A percentile compares a stretch with the other conserved stretches of the same genome.
Evolutionary conservation across 2,329 filamentous ascomycete species (phyloP).

Genomic region (Stachybotrys chlorohalonatus): DNA sequence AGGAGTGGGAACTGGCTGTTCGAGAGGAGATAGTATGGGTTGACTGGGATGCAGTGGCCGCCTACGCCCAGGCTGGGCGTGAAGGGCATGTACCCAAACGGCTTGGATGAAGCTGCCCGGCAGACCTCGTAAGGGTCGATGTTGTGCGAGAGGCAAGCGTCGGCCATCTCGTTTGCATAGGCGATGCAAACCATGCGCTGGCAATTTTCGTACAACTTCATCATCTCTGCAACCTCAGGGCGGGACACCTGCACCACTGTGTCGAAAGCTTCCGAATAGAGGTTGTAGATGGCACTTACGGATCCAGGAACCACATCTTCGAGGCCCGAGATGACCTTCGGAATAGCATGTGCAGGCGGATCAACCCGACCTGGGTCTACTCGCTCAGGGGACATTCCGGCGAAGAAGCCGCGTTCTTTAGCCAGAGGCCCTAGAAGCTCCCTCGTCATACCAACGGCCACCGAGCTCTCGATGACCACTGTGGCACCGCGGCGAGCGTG

Average conservation of each 20-base stretch:
- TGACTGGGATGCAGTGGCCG: constrained; percentile 48
- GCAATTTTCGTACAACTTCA: constrained; percentile 50
- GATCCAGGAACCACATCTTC: constrained; percentile 36
- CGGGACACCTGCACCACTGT: constrained; percentile 36
- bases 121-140: constrained; percentile 44
- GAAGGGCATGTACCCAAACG: constrained; percentile 42
- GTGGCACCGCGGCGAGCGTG: constrained; percentile 34
- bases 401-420: constrained; percentile 29
- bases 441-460: constrained; percentile 46
- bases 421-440: constrained; percentile 37
- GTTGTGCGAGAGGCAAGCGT: constrained; percentile 33
- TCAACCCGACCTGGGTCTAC: constrained; percentile 40
- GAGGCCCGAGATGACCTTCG: constrained; percentile 45
- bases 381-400: constrained; percentile 42
- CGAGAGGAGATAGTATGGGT: constrained; percentile 42
- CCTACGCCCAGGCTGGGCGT: constrained; percentile 40
- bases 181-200: constrained; percentile 46
- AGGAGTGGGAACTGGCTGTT: constrained; percentile 38
- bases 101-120: constrained; percentile 38
- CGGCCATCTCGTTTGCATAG: constrained; percentile 48
- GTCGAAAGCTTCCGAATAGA: constrained; percentile 40
- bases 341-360: constrained; percentile 32
- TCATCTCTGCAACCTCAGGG: constrained; percentile 49
- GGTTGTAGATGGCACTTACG: constrained; percentile 28
- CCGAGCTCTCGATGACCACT: constrained; percentile 44